Evolutionary conservation across 495 filamentous ascomycete species (phyloP).

Genomic region (Neurospora sublineolata): DNA sequence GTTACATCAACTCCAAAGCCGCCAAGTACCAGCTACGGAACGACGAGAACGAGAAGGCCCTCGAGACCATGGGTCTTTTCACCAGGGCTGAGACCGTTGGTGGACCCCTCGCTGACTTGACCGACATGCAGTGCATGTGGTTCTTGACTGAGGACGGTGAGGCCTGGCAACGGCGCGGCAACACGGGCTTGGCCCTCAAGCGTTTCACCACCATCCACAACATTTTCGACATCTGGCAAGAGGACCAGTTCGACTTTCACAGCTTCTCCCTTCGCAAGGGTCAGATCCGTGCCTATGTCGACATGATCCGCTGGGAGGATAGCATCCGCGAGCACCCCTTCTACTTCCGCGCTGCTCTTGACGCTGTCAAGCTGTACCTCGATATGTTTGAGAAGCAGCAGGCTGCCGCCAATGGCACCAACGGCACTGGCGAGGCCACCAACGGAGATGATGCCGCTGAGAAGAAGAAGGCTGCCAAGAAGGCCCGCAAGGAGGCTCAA

Average conservation of each 20-base stretch:
- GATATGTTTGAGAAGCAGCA: constrained; percentile 66
- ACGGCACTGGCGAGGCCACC: constrained; percentile 31
- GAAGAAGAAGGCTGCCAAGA: constrained; percentile 87
- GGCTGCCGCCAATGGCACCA: constrained; percentile 40
- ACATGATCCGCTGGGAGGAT: constrained; percentile 96
- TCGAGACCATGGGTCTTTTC: constrained; percentile 88
- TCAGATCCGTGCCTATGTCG: constrained; percentile 86
- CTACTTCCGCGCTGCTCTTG: constrained; percentile 75
- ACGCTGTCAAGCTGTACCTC: constrained; percentile 70
- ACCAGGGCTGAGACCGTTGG: constrained; percentile 76
- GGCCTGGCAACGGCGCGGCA: constrained; percentile 72
- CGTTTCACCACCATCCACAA: constrained; percentile 75
- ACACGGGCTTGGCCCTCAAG: constrained; percentile 79
- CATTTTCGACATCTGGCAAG: constrained; percentile 94
- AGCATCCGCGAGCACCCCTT: constrained; percentile 82
- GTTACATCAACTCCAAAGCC: constrained; percentile 96
- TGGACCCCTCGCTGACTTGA: constrained; percentile 78
- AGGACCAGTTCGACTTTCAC: constrained; percentile 99
- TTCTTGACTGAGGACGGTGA: constrained; percentile 92
- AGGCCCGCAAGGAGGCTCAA: constrained; percentile 85
- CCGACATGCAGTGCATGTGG: constrained; percentile 99
- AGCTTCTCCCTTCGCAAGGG: constrained; percentile 91
- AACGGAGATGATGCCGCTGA: constrained; percentile 55
- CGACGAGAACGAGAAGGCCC: constrained; percentile 71
- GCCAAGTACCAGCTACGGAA: constrained; percentile 96